Conservation (phyloP, 352 stramenopile genomes). For the Globisporangium cystogenes region DNA sequence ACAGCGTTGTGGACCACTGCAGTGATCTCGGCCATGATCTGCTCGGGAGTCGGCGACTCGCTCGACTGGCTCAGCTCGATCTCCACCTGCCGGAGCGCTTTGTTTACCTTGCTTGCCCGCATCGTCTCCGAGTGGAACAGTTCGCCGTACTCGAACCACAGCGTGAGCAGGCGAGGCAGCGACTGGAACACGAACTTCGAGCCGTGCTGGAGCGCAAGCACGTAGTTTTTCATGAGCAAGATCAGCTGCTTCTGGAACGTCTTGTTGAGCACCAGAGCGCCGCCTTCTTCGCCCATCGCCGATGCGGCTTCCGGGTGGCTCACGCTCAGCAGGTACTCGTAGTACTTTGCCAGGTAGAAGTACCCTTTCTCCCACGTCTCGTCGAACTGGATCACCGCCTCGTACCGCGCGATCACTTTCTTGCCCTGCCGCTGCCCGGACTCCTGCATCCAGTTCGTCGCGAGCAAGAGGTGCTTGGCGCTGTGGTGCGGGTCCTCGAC, state of each 20-base stretch:
- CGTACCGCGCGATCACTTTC: conserved; percentile 93
- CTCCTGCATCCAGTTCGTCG: conserved; percentile 96
- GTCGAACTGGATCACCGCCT: conserved; percentile 92
- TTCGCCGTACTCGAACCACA: conserved; percentile 97
- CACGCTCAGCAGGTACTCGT: conserved; percentile 85
- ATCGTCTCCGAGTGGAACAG: conserved; percentile 33
- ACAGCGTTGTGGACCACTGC: conserved; percentile 53
- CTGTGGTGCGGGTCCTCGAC: conserved; percentile 68
- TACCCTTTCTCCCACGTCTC: conserved; percentile 93
- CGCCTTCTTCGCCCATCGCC: conserved; percentile 34
- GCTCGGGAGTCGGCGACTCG: conserved; percentile 22
- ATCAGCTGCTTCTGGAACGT: conserved; percentile 74
- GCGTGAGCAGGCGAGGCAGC: conserved; percentile 94
- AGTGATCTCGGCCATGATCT: conserved; percentile 65
- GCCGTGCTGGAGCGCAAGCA: conserved; percentile 66
- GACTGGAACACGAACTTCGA: conserved; percentile 98
- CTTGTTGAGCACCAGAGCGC: conserved; percentile 36
- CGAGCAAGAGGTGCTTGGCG: conserved; percentile 89
- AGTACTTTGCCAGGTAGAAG: conserved; percentile 89
- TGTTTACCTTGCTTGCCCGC: conserved; percentile 41
- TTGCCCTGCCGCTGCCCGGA: conserved; percentile 91
- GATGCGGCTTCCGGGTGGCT: conserved; percentile 36
- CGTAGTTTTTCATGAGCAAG: conserved; percentile 94
- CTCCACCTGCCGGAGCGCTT: conserved; percentile 57
- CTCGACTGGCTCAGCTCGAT: conserved; percentile 47